Evolutionary conservation across 116 monocot species (phyloP).

Genomic region (Cymodocea nodosa): DNA sequence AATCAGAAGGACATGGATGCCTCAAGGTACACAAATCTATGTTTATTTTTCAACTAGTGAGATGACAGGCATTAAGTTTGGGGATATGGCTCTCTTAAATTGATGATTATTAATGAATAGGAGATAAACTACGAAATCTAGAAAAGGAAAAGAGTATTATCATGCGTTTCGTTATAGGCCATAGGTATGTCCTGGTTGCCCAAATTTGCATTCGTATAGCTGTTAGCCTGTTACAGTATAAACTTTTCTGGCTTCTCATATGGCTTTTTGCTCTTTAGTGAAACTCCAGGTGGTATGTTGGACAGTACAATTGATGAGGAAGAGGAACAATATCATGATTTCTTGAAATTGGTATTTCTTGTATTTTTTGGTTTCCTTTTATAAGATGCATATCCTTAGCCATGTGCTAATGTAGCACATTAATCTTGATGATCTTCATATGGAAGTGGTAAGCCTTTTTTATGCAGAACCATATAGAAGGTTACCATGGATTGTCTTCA

Average conservation of each 20-base stretch:
- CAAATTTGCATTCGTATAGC: not conserved
- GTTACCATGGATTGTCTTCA: conserved; percentile 54
- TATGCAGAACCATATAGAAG: conserved; percentile 71
- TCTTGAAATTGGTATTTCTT: conserved; percentile 52
- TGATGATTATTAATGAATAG: conserved; percentile 7
- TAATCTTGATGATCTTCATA: not conserved
- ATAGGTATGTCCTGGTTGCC: conserved; percentile 23
- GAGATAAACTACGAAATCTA: conserved; percentile 39
- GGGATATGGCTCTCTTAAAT: not conserved
- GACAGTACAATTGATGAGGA: conserved; percentile 74
- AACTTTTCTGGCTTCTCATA: not conserved
- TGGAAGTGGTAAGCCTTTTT: not conserved
- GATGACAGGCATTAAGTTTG: no score
- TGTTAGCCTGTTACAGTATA: not conserved
- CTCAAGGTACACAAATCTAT: conserved; percentile 32
- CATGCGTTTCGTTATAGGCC: conserved; percentile 78
- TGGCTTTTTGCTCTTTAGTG: conserved; percentile 19
- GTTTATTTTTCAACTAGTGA: not conserved
- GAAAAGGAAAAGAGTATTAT: conserved; percentile 64
- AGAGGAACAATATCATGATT: conserved; percentile 60
- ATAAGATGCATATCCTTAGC: not conserved
- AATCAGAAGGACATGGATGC: conserved; percentile 85
- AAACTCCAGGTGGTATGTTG: conserved; percentile 41
- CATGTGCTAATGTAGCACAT: not conserved
- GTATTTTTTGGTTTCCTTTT: not conserved